phyloP scores from a whole-genome alignment of 805 yeast genomes.

The Limtongia smithiae region DNA sequence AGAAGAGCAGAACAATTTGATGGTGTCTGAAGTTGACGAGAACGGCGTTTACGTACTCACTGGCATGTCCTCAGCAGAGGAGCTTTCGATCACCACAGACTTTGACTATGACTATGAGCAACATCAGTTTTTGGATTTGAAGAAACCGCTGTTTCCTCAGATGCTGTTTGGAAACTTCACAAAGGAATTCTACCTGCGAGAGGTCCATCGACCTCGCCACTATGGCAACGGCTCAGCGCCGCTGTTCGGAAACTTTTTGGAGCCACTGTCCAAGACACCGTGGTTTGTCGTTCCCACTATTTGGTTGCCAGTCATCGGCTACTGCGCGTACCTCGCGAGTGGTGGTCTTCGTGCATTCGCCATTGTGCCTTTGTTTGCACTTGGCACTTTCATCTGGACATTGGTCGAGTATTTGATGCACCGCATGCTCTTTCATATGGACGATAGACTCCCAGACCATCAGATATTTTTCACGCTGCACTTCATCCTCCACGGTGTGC shows the following conservation, averaged over 20 bases:
- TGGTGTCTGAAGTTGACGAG: slow-evolving; percentile 45
- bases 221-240: slow-evolving; percentile 97
- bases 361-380: slow-evolving; percentile 56
- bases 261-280: slow-evolving; percentile 84
- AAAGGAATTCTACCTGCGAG: slow-evolving; percentile 89
- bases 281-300: slow-evolving; percentile 89
- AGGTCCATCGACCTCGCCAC: slow-evolving; percentile 96
- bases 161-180: slow-evolving; percentile 70
- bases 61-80: slow-evolving; percentile 68
- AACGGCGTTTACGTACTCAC: slow-evolving; percentile 33
- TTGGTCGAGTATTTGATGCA: slow-evolving; percentile 83
- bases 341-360: slow-evolving; percentile 45
- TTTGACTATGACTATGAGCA: slow-evolving; percentile 62
- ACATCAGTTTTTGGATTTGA: slow-evolving; percentile 83
- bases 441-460: slow-evolving; percentile 77
- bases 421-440: slow-evolving; percentile 91
- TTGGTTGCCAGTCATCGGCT: slow-evolving; percentile 82
- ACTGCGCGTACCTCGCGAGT: slow-evolving; percentile 57
- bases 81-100: slow-evolving; percentile 76
- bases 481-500: slow-evolving; percentile 91
- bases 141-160: slow-evolving; percentile 76
- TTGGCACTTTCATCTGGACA: slow-evolving; percentile 94
- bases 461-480: slow-evolving; percentile 73
- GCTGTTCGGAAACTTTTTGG: slow-evolving; percentile 88
- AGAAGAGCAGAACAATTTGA: slow-evolving; percentile 68